Conservation (phyloP, 768 basidiomycete genomes). For the Suillus bovinus region DNA sequence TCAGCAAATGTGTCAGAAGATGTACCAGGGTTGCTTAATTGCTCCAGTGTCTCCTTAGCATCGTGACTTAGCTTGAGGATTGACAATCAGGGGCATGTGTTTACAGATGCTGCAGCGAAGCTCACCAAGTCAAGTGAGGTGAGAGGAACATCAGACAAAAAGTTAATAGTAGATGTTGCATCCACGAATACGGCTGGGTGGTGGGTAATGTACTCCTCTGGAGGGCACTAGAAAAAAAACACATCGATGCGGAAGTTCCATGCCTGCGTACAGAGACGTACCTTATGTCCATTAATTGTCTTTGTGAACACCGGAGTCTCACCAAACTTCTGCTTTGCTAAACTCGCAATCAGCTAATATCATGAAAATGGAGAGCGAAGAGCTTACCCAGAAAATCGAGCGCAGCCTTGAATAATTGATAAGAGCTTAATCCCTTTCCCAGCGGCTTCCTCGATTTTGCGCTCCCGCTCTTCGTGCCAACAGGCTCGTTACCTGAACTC, state of each 20-base stretch:
- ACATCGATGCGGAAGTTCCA: not conserved
- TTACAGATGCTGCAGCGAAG: not conserved
- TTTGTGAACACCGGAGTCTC: slow-evolving; percentile 61
- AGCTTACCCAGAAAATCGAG: slow-evolving; percentile 79
- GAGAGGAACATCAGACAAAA: slow-evolving; percentile 72
- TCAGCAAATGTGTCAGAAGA: slow-evolving; percentile 65
- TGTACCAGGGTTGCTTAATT: slow-evolving; percentile 48
- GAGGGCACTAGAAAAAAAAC: slow-evolving; percentile 48
- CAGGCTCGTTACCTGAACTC: slow-evolving; percentile 65
- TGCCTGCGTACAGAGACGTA: slow-evolving; percentile 28
- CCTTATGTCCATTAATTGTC: slow-evolving; percentile 52
- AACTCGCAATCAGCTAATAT: slow-evolving; percentile 14
- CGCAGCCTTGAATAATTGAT: slow-evolving; percentile 85
- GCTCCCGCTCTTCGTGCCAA: slow-evolving; percentile 28
- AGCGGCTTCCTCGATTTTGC: slow-evolving; percentile 51
- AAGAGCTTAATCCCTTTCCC: slow-evolving; percentile 84
- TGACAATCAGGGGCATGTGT: slow-evolving; percentile 2
- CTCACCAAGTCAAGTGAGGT: slow-evolving; percentile 78
- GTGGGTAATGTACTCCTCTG: slow-evolving; percentile 53
- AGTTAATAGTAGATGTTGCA: slow-evolving; percentile 71
- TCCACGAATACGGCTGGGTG: slow-evolving; percentile 74
- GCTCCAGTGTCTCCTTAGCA: slow-evolving; percentile 69
- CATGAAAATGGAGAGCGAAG: not conserved
- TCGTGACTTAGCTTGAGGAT: slow-evolving; percentile 68
- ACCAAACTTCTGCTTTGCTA: slow-evolving; percentile 73